Percentiles rank a stretch among this genome's conserved stretches.
These are phyloP conservation scores for Comarum palustre DNA, from an alignment of 306 rosid genomes.

Conservation along the genomic window DNA sequence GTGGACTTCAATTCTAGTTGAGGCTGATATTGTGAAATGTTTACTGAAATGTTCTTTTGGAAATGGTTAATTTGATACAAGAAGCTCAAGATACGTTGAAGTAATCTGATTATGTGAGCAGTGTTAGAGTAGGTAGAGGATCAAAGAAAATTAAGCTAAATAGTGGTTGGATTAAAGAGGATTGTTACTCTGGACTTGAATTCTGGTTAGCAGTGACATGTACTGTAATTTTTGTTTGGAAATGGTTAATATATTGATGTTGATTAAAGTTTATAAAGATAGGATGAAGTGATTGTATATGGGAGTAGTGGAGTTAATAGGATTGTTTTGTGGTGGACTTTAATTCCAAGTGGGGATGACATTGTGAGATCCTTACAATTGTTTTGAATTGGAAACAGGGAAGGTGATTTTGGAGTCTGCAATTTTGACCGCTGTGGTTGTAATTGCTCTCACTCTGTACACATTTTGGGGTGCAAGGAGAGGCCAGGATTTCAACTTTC, in stretches of 20 bases:
- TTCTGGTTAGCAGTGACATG: too few species aligned
- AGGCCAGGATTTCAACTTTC: constrained; percentile 79
- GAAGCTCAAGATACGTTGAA: too few species aligned
- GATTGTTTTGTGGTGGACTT: neutral
- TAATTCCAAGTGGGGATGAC: neutral
- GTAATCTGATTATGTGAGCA: too few species aligned
- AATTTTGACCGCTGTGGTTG: constrained; percentile 66
- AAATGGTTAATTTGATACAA: too few species aligned
- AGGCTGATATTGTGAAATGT: too few species aligned
- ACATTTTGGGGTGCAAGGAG: constrained; percentile 91
- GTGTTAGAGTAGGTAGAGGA: too few species aligned
- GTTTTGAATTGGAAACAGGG: constrained; percentile 69
- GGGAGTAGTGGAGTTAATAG: neutral
- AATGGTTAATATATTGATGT: neutral
- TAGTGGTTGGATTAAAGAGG: too few species aligned
- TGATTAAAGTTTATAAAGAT: neutral
- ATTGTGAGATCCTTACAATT: neutral
- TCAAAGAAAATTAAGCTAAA: too few species aligned
- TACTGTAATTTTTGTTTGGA: neutral
- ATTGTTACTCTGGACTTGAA: too few species aligned
- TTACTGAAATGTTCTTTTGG: too few species aligned
- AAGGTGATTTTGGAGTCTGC: constrained; percentile 75
- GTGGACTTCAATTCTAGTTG: too few species aligned
- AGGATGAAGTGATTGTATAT: neutral
- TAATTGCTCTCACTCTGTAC: constrained; percentile 69